Conservation (phyloP, 306 rosid species). For the Quercus alba region DNA sequence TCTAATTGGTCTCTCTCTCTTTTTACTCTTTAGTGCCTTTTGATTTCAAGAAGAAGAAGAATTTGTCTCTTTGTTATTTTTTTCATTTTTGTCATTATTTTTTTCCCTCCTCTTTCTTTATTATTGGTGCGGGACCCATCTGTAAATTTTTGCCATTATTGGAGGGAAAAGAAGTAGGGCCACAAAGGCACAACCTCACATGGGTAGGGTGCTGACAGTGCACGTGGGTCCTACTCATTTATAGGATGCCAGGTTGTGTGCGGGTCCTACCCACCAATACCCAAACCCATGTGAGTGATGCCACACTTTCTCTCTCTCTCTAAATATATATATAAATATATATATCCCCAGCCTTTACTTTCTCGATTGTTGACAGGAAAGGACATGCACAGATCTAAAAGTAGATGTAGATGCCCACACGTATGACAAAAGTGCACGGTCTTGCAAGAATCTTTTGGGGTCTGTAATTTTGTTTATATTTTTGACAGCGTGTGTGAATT, state of each 20-base stretch:
- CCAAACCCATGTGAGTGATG: slow-evolving; percentile 71
- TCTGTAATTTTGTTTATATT: slow-evolving; percentile 23
- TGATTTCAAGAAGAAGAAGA: slow-evolving; percentile 11
- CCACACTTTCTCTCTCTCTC: slow-evolving; percentile 17
- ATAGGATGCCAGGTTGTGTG: slow-evolving; percentile 51
- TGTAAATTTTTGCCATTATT: slow-evolving; percentile 30
- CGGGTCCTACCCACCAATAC: slow-evolving; percentile 50
- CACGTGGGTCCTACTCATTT: slow-evolving; percentile 39
- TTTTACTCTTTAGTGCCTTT: not conserved
- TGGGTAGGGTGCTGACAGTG: slow-evolving; percentile 70
- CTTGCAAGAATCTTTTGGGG: slow-evolving; percentile 56
- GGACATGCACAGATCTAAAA: slow-evolving; percentile 55
- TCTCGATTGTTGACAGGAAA: slow-evolving; percentile 33
- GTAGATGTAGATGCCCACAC: slow-evolving; percentile 57
- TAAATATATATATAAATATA: not conserved
- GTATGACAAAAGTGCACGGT: slow-evolving; percentile 80
- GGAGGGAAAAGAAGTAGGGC: slow-evolving; percentile 26
- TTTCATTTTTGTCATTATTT: not conserved
- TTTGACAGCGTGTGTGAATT: slow-evolving; percentile 16
- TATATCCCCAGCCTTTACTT: slow-evolving; percentile 4
- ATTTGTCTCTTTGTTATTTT: slow-evolving; percentile 31
- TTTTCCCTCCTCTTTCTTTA: not conserved
- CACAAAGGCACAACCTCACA: slow-evolving; percentile 51
- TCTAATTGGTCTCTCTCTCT: slow-evolving; percentile 3
- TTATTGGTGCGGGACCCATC: slow-evolving; percentile 34